Base-by-base conservation (phyloP, 768 basidiomycete species). In the Pleurotus djamor region DNA sequence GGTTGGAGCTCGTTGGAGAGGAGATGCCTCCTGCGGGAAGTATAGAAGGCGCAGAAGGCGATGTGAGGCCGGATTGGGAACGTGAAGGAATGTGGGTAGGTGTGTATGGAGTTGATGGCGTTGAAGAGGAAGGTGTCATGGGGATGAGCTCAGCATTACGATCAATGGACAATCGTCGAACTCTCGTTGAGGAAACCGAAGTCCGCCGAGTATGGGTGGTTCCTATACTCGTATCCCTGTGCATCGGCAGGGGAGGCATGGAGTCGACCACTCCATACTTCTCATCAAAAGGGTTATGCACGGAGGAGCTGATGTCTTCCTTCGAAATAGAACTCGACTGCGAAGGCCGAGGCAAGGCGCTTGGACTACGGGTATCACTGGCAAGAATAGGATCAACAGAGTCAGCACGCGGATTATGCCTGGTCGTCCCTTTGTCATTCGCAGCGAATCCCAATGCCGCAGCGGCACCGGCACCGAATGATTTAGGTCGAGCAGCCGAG, bases 321-420 rank as follows among this genome's bases (percentile, higher is more conserved):
- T 43, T 38, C 10, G 54, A 55, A 33, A 17, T 33, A 7, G 49
- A 32, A 33, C 21, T 35, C 10, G 49, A 50, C 12, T 50, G 49
- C 21, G 49, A 50, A 9, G 34, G 10, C 10, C 54, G 37, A 28
- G n/a, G 36, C 4, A 35, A 16, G 16, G 37, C 38, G n/a, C 37
- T 41, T 41, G 38, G 37, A 32, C n/a, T 49, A 9, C 16, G 45
- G 57, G 57, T 28, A 37, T 13, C 5, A 17, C 34, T 12, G 14
- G 48, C 13, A 21, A 33, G 60, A 28, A 68, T 63, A 12, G 69
- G 65, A 14, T 68, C 68, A 48, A 69, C 35, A 1, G 69, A 68
- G 33, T 61, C 63, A 16, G 58, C 54, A n/a, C 59, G 52, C 12
- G 63, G 63, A 43, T 63, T 60, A 44, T 57, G 43, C 35, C 57